These are phyloP conservation scores for Aureobasidium sp. DNA, from an alignment of 2,329 filamentous ascomycete species.

Conservation along the genomic window DNA sequence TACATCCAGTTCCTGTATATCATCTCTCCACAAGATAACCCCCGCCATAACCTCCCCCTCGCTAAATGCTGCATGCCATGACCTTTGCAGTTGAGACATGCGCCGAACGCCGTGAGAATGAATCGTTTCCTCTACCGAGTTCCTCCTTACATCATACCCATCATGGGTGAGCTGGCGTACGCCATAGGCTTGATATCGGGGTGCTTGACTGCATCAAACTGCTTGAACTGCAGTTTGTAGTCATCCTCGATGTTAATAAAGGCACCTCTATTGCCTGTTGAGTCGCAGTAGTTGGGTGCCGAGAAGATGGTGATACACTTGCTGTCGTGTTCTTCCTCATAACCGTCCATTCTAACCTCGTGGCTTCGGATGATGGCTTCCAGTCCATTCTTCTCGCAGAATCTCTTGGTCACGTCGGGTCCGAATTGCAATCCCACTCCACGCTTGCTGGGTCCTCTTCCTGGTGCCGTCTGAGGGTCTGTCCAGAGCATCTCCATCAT, in stretches of 20 bases:
- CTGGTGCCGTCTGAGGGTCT: conserved; percentile 78
- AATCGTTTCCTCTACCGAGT: background rate
- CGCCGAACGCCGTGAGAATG: conserved; percentile 1
- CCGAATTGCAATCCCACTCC: conserved; percentile 96
- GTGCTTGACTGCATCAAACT: conserved; percentile 95
- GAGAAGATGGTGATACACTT: conserved; percentile 98
- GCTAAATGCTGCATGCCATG: conserved; percentile 4
- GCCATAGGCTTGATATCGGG: conserved; percentile 93
- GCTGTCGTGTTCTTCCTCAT: conserved; percentile 94
- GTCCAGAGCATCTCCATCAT: conserved; percentile 99
- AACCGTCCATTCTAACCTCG: conserved; percentile 98
- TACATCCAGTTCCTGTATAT: conserved; percentile 1
- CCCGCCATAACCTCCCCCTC: background rate
- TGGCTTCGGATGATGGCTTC: conserved; percentile 95
- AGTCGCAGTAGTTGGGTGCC: conserved; percentile 93
- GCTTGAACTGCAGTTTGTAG: conserved; percentile 83
- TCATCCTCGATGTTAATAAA: conserved; percentile 95
- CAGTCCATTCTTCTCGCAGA: conserved; percentile 92
- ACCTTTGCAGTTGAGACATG: conserved; percentile 1
- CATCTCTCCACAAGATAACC: background rate
- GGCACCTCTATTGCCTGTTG: conserved; percentile 94
- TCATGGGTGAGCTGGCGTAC: conserved; percentile 76
- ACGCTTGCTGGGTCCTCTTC: conserved; percentile 89
- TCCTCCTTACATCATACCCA: conserved; percentile 53
- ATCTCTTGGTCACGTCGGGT: conserved; percentile 89